Evolutionary conservation across 139 green algal genomes (phyloP).

Genomic region (Coelastrella sp.): DNA sequence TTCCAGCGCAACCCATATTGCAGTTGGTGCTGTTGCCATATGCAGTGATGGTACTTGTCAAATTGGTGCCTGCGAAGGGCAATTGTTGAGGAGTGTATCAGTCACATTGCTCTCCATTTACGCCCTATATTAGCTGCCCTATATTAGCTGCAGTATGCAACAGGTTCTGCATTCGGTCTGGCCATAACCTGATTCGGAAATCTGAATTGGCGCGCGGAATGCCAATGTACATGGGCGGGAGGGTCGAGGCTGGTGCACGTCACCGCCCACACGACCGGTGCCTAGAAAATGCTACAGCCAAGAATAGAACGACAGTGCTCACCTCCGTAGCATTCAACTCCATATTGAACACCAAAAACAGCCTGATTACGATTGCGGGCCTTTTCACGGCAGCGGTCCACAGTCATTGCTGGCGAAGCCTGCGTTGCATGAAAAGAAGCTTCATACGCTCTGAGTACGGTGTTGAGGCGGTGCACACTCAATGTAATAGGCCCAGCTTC

Average conservation of each 20-base stretch:
- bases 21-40: slow-evolving; percentile 8
- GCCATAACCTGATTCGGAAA: too few relatives aligned
- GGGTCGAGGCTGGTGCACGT: not conserved
- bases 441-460: not conserved
- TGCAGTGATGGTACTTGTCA: not conserved
- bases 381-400: not conserved
- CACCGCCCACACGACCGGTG: not conserved
- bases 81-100: not conserved
- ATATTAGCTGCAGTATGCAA: not conserved
- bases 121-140: not conserved
- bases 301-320: not conserved
- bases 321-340: not conserved
- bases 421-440: not conserved
- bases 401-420: not conserved
- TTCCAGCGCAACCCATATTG: not conserved
- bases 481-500: too few relatives aligned
- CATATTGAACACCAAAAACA: not conserved
- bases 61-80: not conserved
- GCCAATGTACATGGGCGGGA: not conserved
- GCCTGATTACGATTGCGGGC: not conserved
- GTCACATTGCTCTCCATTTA: not conserved
- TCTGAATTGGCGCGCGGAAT: too few relatives aligned
- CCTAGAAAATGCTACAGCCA: not conserved
- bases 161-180: too few relatives aligned
- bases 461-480: too few relatives aligned